Base-by-base conservation (phyloP, 176 grass and related monocot genomes). In the Panicum miliaceum region DNA sequence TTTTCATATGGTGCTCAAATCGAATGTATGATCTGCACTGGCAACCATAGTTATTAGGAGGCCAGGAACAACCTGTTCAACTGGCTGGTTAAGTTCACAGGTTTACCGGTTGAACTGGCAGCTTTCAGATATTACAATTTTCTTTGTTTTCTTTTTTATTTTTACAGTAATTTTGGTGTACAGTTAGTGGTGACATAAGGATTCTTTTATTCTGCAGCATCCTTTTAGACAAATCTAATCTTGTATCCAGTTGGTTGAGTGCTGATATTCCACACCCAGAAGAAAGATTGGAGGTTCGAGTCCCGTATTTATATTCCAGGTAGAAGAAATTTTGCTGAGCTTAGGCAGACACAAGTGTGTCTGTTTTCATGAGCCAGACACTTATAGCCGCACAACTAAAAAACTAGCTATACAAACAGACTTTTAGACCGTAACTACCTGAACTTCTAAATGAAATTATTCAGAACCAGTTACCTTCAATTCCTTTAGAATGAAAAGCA, bases 361-460 rank as follows among this genome's bases (percentile, higher is more conserved):
- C 7, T 52, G 16, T 7, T 75, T 54, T 54, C 16, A 75, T 37
- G 72, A 75, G 48, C 18, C 27, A 36, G 32, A 77, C 32, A 77
- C 13, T 6, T 0, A n/a, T 56, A 52, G n/a, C 56, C 35, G 34
- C 15, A 42, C 40, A 76, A 19, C 23, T 37, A 59, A 69, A 66
- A 46, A 75, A 35, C 25, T 68, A 67, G 26, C 15, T 60, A 71
- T 73, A 54, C 36, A 75, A 48, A 87, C 38, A 36, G 13, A 34
- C 11, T 78, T 0, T 77, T n/a, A 64, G 12, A 62, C 63, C 57
- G 40, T 52, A 81, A 47, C 40, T 34, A 83, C 70, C 26, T 78
- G 23, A 57, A 79, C 14, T 14, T 8, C 6, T 22, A 8, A 64
- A 86, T 71, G 35, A 51, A 34, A 80, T 41, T 66, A 62, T 53